phyloP scores from a whole-genome alignment of 805 yeast genomes.

The Kurtzmaniella cleridarum region DNA sequence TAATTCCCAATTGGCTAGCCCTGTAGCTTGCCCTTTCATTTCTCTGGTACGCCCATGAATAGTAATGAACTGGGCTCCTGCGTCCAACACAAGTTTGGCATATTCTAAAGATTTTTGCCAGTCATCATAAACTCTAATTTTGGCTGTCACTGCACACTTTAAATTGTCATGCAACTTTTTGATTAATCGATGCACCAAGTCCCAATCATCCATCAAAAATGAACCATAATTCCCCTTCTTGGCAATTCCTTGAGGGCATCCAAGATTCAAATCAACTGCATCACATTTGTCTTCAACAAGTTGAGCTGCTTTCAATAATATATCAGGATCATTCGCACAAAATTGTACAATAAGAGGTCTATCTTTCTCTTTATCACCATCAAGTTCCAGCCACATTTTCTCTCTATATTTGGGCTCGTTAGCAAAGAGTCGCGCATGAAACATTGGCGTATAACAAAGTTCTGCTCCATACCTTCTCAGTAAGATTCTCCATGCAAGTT shows the following conservation, averaged over 20 bases:
- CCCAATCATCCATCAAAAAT: constrained; percentile 97
- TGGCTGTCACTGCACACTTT: constrained; percentile 88
- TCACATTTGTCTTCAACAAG: constrained; percentile 80
- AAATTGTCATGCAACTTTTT: constrained; percentile 68
- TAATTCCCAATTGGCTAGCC: constrained; percentile 89
- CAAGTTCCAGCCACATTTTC: constrained; percentile 65
- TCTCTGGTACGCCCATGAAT: constrained; percentile 96
- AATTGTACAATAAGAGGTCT: constrained; percentile 91
- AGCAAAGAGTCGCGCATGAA: constrained; percentile 87
- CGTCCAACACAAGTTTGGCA: constrained; percentile 81
- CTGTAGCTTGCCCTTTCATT: constrained; percentile 96
- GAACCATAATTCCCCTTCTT: constrained; percentile 93
- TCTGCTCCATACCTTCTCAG: constrained; percentile 90
- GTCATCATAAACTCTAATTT: constrained; percentile 84
- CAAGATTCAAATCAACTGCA: constrained; percentile 92
- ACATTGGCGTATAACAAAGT: constrained; percentile 94
- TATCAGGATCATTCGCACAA: constrained; percentile 93
- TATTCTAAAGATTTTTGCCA: constrained; percentile 77
- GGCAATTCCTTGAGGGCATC: constrained; percentile 99
- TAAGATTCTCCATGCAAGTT: constrained; percentile 88
- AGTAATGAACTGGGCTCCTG: constrained; percentile 94
- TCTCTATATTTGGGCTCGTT: constrained; percentile 74
- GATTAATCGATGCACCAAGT: constrained; percentile 65
- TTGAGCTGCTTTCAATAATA: constrained; percentile 73
- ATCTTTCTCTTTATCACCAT: constrained; percentile 66